Evolutionary conservation across 768 basidiomycete species (phyloP), one percentile per base, ranked within the genome.

Genomic region (Auriscalpium microsporum): DNA sequence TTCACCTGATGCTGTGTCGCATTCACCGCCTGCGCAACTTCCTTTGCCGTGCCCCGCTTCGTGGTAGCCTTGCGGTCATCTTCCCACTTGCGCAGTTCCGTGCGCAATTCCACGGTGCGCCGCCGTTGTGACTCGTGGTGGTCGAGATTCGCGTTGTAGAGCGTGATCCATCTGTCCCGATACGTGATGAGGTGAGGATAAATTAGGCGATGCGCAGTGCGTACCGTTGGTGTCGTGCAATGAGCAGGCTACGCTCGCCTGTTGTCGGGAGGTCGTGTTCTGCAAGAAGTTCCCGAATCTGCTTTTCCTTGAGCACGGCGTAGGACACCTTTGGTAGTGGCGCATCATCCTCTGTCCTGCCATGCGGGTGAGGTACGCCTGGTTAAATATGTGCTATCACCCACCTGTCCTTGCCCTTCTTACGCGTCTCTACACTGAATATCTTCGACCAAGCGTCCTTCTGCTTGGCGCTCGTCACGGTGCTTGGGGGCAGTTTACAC

Each of bases 101-200:
- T 45, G 8, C 59, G 58, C 13, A 65, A 59, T 13, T 61, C 58
- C 8, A 48, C 40, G 1, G 35, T 21, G 8, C 56, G 49, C 23
- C 58, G 60, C 5, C 58, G 61, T 11, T 57, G 54, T 19, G 52
- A 33, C 9, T 53, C 49, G 23, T 38, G 52, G 21, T 57, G 60
- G 46, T 67, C 66, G 36, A 63, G 53, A 49, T 67, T 67, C n/a
- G 66, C 62, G 52, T 67, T 67, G 50, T 65, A 66, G 23, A 66
- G 21, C 4, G 55, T 51, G 17, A 66, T 55, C 64, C 65, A 67
- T 19, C 64, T 65, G 21, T 2, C 16, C 45, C 8, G 8, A 9
- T 19, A 35, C 10, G 40, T 40, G n/a, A 52, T 28, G 16, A 8
- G 23, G 48, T 33, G 45, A 21, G 10, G 33, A 49, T 45, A 23